Evolutionary conservation across 2,329 filamentous ascomycete genomes (phyloP).

Genomic region (Penicillium sp.): DNA sequence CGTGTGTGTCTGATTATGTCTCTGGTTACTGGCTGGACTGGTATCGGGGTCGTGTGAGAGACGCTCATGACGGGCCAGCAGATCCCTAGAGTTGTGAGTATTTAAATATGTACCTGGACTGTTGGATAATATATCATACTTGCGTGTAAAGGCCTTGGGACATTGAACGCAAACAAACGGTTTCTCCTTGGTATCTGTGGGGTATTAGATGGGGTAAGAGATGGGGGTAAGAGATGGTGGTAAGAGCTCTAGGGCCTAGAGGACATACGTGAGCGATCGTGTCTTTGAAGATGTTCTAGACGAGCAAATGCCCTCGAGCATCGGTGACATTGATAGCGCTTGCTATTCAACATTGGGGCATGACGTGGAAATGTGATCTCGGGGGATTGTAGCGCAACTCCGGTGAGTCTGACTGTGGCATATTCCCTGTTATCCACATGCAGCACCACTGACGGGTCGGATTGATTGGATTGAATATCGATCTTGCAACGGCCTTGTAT

Average conservation of each 20-base stretch:
- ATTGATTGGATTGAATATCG: neutral
- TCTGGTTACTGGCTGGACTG: constrained; percentile 12
- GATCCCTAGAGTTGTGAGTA: constrained; percentile 24
- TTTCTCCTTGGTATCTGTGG: constrained; percentile 36
- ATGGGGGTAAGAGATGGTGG: neutral
- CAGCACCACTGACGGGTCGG: neutral
- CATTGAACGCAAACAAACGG: constrained; percentile 31
- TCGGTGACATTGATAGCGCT: constrained; percentile 31
- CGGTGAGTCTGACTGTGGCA: neutral
- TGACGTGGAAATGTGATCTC: neutral
- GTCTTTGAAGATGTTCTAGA: constrained; percentile 36
- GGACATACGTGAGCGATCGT: constrained; percentile 35
- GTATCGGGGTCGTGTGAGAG: constrained; percentile 24
- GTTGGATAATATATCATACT: constrained; percentile 18
- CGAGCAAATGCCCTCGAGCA: constrained; percentile 33
- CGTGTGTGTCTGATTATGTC: constrained; percentile 14
- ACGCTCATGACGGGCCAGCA: constrained; percentile 33
- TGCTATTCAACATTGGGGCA: constrained; percentile 14
- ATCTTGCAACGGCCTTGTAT: neutral
- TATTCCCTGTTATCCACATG: neutral
- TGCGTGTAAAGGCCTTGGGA: constrained; percentile 35
- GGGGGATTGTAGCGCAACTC: neutral
- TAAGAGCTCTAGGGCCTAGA: neutral
- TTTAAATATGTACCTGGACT: neutral
- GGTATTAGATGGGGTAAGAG: constrained; percentile 4